These are phyloP conservation scores for Fusarium vanettenii DNA, from an alignment of 2,329 filamentous ascomycete genomes.

Conservation along the genomic window DNA sequence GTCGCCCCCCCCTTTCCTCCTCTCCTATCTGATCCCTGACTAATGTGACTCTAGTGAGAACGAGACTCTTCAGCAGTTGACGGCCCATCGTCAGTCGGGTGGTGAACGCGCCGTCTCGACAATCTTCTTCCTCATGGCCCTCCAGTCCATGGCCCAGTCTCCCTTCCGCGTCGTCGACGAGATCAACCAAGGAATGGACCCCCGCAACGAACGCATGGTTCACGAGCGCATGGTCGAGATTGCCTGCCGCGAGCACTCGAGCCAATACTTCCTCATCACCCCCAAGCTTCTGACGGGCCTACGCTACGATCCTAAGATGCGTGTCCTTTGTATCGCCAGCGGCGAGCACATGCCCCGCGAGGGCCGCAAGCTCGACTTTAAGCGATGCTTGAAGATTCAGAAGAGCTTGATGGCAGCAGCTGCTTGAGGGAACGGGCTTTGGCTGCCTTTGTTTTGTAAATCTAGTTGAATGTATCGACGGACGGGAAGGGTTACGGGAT, in stretches of 20 bases:
- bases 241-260: slow-evolving; percentile 84
- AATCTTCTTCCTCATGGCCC: slow-evolving; percentile 98
- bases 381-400: slow-evolving; percentile 57
- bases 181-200: slow-evolving; percentile 99
- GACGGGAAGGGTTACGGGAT: not conserved
- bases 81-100: slow-evolving; percentile 93
- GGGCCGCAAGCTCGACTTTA: slow-evolving; percentile 63
- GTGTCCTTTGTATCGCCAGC: slow-evolving; percentile 91
- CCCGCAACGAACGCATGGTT: slow-evolving; percentile 96
- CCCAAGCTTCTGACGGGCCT: slow-evolving; percentile 91
- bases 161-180: slow-evolving; percentile 99
- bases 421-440: slow-evolving; percentile 16
- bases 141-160: slow-evolving; percentile 91
- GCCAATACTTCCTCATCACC: slow-evolving; percentile 95
- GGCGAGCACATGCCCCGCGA: slow-evolving; percentile 78
- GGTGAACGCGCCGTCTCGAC: slow-evolving; percentile 96
- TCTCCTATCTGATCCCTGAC: not conserved
- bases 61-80: slow-evolving; percentile 85
- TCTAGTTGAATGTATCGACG: not conserved
- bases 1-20: slow-evolving; percentile 39
- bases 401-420: slow-evolving; percentile 51
- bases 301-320: slow-evolving; percentile 91
- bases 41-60: slow-evolving; percentile 67
- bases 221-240: slow-evolving; percentile 99
- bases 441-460: not conserved